Conservation (phyloP, 1,284 basidiomycete genomes). For the Cutaneotrichosporon sp. region DNA sequence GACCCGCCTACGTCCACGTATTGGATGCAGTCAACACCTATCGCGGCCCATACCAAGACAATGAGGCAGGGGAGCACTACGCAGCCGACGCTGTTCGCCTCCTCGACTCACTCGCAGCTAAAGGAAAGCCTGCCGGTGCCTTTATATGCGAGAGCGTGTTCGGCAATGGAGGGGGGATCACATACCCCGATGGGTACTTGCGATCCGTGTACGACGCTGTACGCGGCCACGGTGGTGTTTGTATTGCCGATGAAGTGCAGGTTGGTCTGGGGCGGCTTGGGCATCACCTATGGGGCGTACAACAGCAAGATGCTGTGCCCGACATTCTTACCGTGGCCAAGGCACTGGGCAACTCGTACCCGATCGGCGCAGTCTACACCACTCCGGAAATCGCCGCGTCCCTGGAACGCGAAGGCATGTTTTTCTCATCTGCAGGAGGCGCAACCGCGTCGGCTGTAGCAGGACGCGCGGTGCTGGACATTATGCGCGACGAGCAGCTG, state of each 20-base stretch:
- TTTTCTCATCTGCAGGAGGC: conserved; percentile 22
- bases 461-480: conserved; percentile 10
- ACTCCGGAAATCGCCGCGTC: conserved; percentile 7
- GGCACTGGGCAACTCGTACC: conserved; percentile 11
- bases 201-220: background rate
- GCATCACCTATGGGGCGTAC: conserved; percentile 7
- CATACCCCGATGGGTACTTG: conserved; percentile 6
- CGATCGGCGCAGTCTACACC: conserved; percentile 11
- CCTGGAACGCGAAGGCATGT: conserved; percentile 13
- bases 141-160: conserved; percentile 14
- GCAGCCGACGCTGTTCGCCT: background rate
- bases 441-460: conserved; percentile 20
- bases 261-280: conserved; percentile 15
- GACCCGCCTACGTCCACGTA: conserved; percentile 9
- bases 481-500: conserved; percentile 9
- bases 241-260: conserved; percentile 16
- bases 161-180: conserved; percentile 14
- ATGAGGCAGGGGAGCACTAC: background rate
- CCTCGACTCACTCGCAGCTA: background rate
- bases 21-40: conserved; percentile 8
- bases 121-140: conserved; percentile 3
- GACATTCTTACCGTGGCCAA: conserved; percentile 12
- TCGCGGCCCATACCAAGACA: conserved; percentile 1
- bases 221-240: conserved; percentile 7
- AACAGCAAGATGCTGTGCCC: conserved; percentile 4